Evolutionary conservation across 2,329 filamentous ascomycete species (phyloP).

Genomic region (Malbranchea cinnamomea): DNA sequence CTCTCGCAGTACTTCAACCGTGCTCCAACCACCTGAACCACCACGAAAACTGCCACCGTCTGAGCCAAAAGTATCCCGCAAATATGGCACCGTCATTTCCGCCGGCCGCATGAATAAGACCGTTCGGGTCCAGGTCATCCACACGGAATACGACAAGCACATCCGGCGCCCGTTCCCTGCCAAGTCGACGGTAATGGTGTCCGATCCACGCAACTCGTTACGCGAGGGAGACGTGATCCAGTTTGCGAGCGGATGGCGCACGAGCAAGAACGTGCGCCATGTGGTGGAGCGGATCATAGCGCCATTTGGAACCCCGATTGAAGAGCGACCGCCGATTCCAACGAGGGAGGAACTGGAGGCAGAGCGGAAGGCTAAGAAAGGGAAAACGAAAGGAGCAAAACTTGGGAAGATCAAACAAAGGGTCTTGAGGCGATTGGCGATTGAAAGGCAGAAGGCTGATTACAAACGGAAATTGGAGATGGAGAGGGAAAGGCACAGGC

Average conservation of each 20-base stretch:
- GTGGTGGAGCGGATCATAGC: slow-evolving; percentile 29
- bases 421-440: slow-evolving; percentile 19
- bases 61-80: slow-evolving; percentile 12
- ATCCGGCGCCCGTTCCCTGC: slow-evolving; percentile 25
- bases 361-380: slow-evolving; percentile 17
- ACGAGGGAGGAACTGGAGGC: slow-evolving; percentile 21
- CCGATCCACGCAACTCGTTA: slow-evolving; percentile 27
- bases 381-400: slow-evolving; percentile 17
- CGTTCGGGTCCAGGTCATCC: slow-evolving; percentile 22
- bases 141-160: slow-evolving; percentile 21
- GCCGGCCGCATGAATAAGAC: slow-evolving; percentile 28
- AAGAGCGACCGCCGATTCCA: slow-evolving; percentile 23
- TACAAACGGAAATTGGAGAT: no score
- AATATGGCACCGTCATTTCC: slow-evolving; percentile 24
- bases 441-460: no score
- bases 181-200: slow-evolving; percentile 20
- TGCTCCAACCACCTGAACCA: no score
- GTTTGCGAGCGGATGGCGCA: slow-evolving; percentile 26
- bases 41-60: slow-evolving; percentile 1
- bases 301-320: slow-evolving; percentile 23
- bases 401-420: slow-evolving; percentile 17
- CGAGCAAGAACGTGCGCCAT: slow-evolving; percentile 24
- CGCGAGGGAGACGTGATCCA: slow-evolving; percentile 31
- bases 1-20: background rate
- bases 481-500: slow-evolving; percentile 2